These are phyloP conservation scores for Medakamo hakoo DNA, from an alignment of 139 green algal genomes.

Conservation along the genomic window DNA sequence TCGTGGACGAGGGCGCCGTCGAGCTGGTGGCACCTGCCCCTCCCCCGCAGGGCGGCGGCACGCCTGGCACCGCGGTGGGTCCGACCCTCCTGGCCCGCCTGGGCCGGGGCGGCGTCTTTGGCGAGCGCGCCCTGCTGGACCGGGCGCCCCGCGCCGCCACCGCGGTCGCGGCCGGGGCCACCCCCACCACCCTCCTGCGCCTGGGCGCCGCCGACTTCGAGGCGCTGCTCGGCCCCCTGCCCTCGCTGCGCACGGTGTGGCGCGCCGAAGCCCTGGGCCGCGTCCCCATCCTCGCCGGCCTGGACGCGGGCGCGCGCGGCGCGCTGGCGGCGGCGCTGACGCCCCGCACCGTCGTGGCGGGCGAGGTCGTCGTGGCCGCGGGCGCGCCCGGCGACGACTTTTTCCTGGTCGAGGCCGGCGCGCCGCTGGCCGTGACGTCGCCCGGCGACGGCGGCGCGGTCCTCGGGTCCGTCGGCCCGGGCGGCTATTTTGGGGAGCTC, in stretches of 20 bases:
- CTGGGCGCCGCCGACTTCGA: slow-evolving; percentile 55
- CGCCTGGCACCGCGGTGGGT: too few relatives aligned
- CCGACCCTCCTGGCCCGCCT: slow-evolving; percentile 42
- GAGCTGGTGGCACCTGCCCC: too few relatives aligned
- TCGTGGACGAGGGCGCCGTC: slow-evolving; percentile 61
- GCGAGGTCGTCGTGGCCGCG: slow-evolving; percentile 33
- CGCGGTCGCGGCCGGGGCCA: slow-evolving; percentile 18
- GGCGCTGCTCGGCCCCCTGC: slow-evolving; percentile 39
- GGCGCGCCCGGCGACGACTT: slow-evolving; percentile 64
- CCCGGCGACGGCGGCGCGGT: not conserved
- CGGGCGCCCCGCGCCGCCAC: slow-evolving; percentile 32
- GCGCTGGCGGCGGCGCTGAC: slow-evolving; percentile 25
- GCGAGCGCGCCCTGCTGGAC: slow-evolving; percentile 69
- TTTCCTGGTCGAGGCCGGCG: slow-evolving; percentile 77
- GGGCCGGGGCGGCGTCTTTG: slow-evolving; percentile 66
- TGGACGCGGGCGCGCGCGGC: slow-evolving; percentile 28
- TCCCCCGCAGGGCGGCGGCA: slow-evolving; percentile 5
- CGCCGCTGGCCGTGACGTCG: slow-evolving; percentile 13
- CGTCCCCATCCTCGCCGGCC: slow-evolving; percentile 30
- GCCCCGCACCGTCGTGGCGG: slow-evolving; percentile 13
- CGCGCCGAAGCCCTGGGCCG: slow-evolving; percentile 61
- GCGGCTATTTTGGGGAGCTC: slow-evolving; percentile 78
- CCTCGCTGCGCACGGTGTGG: slow-evolving; percentile 63
- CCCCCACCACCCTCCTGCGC: slow-evolving; percentile 25
- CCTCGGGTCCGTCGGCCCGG: slow-evolving; percentile 10